Percentiles rank a stretch among this genome's conserved stretches.
Conservation (phyloP, 768 basidiomycete species). For the Crepidotus variabilis region DNA sequence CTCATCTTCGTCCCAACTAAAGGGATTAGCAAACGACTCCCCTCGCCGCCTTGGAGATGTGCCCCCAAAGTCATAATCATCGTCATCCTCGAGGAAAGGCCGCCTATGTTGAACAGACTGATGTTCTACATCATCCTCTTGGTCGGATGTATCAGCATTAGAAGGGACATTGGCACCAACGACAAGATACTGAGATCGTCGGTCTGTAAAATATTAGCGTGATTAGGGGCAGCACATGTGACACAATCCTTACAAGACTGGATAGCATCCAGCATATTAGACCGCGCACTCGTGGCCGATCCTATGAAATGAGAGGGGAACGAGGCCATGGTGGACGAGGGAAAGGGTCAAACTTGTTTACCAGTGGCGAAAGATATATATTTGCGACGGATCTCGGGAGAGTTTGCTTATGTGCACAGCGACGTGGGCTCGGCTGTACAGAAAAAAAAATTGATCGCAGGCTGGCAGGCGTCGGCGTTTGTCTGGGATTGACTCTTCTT, state of each 20-base stretch:
- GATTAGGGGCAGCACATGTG: not conserved
- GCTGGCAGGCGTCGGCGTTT: not conserved
- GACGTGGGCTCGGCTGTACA: not conserved
- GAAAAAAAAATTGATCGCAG: not conserved
- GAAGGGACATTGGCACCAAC: slow-evolving; percentile 57
- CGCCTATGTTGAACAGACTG: slow-evolving; percentile 9
- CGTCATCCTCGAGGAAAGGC: slow-evolving; percentile 21
- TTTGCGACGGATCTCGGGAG: slow-evolving; percentile 2
- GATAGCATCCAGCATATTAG: slow-evolving; percentile 51
- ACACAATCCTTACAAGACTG: slow-evolving; percentile 47
- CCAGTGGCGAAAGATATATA: not conserved
- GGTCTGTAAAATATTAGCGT: slow-evolving; percentile 39
- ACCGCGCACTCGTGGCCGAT: slow-evolving; percentile 42
- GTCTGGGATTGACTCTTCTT: not conserved
- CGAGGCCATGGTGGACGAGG: slow-evolving; percentile 38
- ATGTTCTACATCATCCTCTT: slow-evolving; percentile 35
- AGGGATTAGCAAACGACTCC: slow-evolving; percentile 24
- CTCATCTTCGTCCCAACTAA: slow-evolving; percentile 31
- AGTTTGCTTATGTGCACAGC: not conserved
- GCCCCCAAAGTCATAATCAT: slow-evolving; percentile 14
- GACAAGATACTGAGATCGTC: slow-evolving; percentile 62
- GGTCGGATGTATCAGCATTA: slow-evolving; percentile 37
- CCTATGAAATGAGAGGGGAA: slow-evolving; percentile 43
- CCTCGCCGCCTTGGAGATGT: slow-evolving; percentile 12
- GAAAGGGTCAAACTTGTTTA: not conserved